These are phyloP conservation scores for Calonectria ilicicola DNA, from an alignment of 2,329 filamentous ascomycete genomes.

Conservation along the genomic window DNA sequence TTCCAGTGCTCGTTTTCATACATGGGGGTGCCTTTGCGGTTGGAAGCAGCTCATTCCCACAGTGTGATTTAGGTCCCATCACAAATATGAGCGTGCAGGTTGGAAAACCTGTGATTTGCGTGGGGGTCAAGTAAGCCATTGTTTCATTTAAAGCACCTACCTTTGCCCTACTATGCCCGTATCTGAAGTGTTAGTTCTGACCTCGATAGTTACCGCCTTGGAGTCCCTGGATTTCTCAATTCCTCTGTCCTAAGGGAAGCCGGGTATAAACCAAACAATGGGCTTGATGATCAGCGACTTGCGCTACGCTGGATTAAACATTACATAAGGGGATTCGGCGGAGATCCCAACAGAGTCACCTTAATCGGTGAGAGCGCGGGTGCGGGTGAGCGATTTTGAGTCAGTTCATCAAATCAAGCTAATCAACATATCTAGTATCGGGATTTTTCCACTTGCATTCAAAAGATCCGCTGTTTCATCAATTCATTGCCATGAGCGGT, in stretches of 20 bases:
- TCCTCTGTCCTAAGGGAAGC: not conserved
- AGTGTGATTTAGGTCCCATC: not conserved
- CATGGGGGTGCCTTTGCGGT: not conserved
- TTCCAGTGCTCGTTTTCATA: not conserved
- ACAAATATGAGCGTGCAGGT: not conserved
- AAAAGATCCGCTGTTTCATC: not conserved
- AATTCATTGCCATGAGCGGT: not conserved
- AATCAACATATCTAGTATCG: not conserved
- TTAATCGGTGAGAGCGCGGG: not conserved
- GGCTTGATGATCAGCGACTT: not conserved
- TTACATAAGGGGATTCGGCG: not conserved
- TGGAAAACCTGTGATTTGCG: not conserved
- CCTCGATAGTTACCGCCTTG: not conserved
- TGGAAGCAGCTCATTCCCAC: not conserved
- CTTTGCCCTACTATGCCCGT: too few species aligned
- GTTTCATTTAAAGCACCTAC: not conserved
- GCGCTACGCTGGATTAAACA: not conserved
- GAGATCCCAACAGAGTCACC: not conserved
- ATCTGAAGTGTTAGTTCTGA: too few species aligned
- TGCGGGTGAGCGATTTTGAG: not conserved
- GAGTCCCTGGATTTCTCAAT: not conserved
- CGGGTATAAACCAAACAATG: not conserved
- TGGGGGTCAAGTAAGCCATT: not conserved
- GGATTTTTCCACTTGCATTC: not conserved
- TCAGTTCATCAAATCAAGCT: too few species aligned